A percentile compares a stretch with the other conserved stretches of the same genome.
These are phyloP conservation scores for Silene coronaria DNA, from an alignment of 179 eudicot genomes.

Conservation along the genomic window DNA sequence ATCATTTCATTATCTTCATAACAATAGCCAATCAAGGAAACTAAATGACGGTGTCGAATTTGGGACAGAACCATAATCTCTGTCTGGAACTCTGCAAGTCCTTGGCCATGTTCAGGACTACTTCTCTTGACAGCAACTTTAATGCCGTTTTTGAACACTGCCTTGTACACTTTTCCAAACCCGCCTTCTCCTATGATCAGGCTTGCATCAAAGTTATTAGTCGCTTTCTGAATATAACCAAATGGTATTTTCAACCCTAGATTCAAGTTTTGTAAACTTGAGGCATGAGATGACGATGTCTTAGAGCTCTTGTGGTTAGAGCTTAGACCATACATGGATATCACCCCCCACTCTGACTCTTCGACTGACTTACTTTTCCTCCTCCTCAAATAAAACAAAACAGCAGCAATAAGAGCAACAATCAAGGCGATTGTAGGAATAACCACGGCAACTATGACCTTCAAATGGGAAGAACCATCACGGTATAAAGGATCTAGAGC, in stretches of 20 bases:
- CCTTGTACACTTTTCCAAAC: conserved; percentile 67
- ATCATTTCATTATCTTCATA: conserved; percentile 62
- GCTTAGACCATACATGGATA: conserved; percentile 27
- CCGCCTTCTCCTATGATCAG: conserved; percentile 64
- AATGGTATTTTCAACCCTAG: conserved; percentile 45
- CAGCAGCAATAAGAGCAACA: conserved; percentile 12
- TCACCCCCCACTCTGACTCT: conserved; percentile 26
- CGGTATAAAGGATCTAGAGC: neutral
- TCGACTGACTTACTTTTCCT: conserved; percentile 26
- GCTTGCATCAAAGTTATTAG: conserved; percentile 36
- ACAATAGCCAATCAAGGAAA: conserved; percentile 63
- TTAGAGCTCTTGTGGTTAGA: conserved; percentile 26
- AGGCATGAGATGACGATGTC: conserved; percentile 22
- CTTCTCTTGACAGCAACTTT: conserved; percentile 68
- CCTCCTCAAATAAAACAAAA: conserved; percentile 15
- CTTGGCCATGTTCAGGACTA: conserved; percentile 52
- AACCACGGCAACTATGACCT: conserved; percentile 24
- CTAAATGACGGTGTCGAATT: conserved; percentile 60
- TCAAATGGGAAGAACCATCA: neutral
- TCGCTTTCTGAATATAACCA: conserved; percentile 34
- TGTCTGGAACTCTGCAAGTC: conserved; percentile 50
- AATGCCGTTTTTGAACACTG: conserved; percentile 30
- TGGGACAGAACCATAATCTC: conserved; percentile 51
- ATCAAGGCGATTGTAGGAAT: conserved; percentile 28
- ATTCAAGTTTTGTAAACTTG: conserved; percentile 30